A percentile compares a stretch with the other conserved stretches of the same genome.
Conservation (phyloP, 1,284 basidiomycete species). For the Anthracocystis walkeri region DNA sequence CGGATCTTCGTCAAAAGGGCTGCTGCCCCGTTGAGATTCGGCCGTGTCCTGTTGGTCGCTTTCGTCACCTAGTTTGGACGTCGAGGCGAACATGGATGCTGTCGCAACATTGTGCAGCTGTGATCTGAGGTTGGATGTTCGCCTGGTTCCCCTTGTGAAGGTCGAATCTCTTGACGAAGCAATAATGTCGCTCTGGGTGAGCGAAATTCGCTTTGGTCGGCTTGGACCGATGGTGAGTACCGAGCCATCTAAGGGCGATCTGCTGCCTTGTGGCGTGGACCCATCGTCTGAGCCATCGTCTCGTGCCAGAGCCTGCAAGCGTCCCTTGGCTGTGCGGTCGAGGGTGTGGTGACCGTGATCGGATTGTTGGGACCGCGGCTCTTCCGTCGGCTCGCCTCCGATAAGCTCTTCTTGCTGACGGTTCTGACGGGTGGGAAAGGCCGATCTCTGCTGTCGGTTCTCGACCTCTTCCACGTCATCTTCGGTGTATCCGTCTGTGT, state of each 20-base stretch:
- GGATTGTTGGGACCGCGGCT: not conserved
- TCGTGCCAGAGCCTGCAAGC: conserved; percentile 22
- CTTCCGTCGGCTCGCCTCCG: not conserved
- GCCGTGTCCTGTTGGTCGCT: not conserved
- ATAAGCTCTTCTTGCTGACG: not conserved
- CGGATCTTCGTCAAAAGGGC: conserved; percentile 8
- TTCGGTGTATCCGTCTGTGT: conserved; percentile 44
- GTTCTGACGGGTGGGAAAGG: not conserved
- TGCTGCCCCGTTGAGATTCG: conserved; percentile 3
- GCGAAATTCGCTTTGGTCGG: conserved; percentile 19
- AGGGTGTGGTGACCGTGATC: not conserved
- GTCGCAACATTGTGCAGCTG: conserved; percentile 28
- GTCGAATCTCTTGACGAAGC: conserved; percentile 16
- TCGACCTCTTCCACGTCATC: conserved; percentile 32
- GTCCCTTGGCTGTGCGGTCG: conserved; percentile 31
- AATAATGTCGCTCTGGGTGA: conserved; percentile 43
- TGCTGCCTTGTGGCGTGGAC: conserved; percentile 46
- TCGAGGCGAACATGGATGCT: conserved; percentile 17
- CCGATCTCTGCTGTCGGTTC: not conserved
- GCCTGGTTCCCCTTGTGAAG: conserved; percentile 1
- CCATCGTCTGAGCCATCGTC: conserved; percentile 32
- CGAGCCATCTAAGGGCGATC: conserved; percentile 43
- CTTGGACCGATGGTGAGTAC: conserved; percentile 36
- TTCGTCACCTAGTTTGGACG: not conserved
- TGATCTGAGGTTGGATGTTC: conserved; percentile 20